phyloP scores from a whole-genome alignment of 106 monocot genomes.

The Posidonia australis region DNA sequence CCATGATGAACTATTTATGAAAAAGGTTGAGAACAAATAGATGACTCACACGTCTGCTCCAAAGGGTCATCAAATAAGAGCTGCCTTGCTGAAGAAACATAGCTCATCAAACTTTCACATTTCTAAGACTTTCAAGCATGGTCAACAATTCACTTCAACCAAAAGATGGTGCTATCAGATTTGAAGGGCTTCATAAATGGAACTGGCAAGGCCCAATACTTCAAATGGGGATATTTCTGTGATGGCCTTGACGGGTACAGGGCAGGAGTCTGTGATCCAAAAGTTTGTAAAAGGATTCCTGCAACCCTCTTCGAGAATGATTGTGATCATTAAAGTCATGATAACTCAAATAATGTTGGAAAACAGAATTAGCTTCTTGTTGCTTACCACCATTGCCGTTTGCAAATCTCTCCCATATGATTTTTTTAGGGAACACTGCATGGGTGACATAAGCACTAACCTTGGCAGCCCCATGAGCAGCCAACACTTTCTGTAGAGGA shows the following conservation, averaged over 20 bases:
- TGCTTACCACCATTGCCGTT: not conserved
- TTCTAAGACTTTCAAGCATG: no score
- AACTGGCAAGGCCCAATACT: conserved; percentile 74
- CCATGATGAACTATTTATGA: no score
- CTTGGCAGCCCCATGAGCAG: conserved; percentile 71
- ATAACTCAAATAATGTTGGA: no score
- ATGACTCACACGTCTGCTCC: no score
- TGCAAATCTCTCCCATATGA: conserved; percentile 71
- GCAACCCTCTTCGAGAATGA: conserved; percentile 22
- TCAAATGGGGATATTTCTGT: conserved; percentile 53
- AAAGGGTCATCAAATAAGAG: no score
- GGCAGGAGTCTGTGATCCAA: conserved; percentile 90
- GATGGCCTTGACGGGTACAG: conserved; percentile 55
- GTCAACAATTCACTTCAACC: no score
- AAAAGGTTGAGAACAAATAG: no score
- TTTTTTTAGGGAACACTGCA: conserved; percentile 79
- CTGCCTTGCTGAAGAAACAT: no score
- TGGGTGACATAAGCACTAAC: conserved; percentile 97
- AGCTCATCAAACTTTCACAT: no score
- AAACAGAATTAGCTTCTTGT: no score
- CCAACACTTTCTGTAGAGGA: conserved; percentile 63
- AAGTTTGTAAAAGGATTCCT: conserved; percentile 44
- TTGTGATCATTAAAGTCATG: not conserved
- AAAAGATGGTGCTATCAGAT: conserved; percentile 22
- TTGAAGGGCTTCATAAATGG: conserved; percentile 80